Percentiles rank a stretch among this genome's conserved stretches.
Evolutionary conservation across 2,329 filamentous ascomycete species (phyloP).

Genomic region (Cercospora zeae-maydis): DNA sequence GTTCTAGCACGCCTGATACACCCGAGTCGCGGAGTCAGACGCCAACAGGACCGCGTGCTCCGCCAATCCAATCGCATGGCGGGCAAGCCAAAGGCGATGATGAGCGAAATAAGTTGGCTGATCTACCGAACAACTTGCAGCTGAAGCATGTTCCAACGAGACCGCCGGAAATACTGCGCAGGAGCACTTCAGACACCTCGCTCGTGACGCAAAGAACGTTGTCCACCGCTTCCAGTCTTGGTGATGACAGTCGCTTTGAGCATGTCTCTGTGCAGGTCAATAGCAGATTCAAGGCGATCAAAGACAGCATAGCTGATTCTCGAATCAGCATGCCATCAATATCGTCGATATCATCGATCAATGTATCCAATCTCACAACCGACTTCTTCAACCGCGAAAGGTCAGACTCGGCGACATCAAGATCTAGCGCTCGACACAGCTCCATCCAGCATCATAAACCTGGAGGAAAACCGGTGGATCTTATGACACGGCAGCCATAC

Average conservation of each 20-base stretch:
- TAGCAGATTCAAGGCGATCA: slow-evolving; percentile 82
- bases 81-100: slow-evolving; percentile 18
- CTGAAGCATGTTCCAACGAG: slow-evolving; percentile 23
- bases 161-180: slow-evolving; percentile 44
- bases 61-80: not conserved
- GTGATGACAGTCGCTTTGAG: slow-evolving; percentile 76
- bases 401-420: slow-evolving; percentile 22
- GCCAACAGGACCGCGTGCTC: not conserved
- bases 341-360: slow-evolving; percentile 49
- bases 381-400: slow-evolving; percentile 33
- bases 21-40: not conserved
- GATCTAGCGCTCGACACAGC: not conserved
- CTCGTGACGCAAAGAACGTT: slow-evolving; percentile 67
- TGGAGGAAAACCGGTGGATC: slow-evolving; percentile 24
- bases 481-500: slow-evolving; percentile 29
- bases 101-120: slow-evolving; percentile 20
- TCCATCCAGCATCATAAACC: slow-evolving; percentile 9
- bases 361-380: slow-evolving; percentile 27
- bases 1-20: not conserved
- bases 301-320: slow-evolving; percentile 80
- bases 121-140: slow-evolving; percentile 21
- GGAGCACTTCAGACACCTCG: slow-evolving; percentile 73
- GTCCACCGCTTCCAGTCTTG: slow-evolving; percentile 76
- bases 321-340: slow-evolving; percentile 60
- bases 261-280: slow-evolving; percentile 83